Conservation (phyloP, 73 alveolate genomes). For the Tetrahymena elliotti region DNA sequence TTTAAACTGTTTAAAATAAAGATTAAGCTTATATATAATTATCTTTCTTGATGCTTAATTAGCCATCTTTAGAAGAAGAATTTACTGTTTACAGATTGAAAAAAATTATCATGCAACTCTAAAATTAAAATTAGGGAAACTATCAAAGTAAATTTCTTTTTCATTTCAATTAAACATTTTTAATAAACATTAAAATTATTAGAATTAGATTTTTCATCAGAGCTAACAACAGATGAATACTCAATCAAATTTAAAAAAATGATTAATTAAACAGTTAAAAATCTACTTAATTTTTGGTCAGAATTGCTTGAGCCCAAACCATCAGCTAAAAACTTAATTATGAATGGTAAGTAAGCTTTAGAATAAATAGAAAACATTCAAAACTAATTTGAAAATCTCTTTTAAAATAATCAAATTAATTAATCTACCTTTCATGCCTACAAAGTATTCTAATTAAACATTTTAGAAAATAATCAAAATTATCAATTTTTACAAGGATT, state of each 20-base stretch:
- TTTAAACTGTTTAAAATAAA: not conserved
- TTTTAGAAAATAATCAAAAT: not conserved
- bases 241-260: not conserved
- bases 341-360: not conserved
- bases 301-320: not conserved
- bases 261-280: not conserved
- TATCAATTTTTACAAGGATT: not conserved
- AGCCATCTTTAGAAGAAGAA: not conserved
- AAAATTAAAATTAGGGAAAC: not conserved
- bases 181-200: not conserved
- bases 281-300: not conserved
- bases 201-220: not conserved
- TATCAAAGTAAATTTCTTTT: not conserved
- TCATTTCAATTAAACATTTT: not conserved
- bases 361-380: not conserved
- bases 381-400: not conserved
- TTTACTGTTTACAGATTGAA: not conserved
- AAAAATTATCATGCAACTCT: not conserved
- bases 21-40: not conserved
- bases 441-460: not conserved
- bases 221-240: not conserved
- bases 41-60: not conserved
- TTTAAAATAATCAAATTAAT: not conserved
- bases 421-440: not conserved
- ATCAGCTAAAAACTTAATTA: not conserved